Percentiles rank a stretch among this genome's conserved stretches.
These are phyloP conservation scores for Gremmenia infestans DNA, from an alignment of 2,329 filamentous ascomycete genomes.

Conservation along the genomic window DNA sequence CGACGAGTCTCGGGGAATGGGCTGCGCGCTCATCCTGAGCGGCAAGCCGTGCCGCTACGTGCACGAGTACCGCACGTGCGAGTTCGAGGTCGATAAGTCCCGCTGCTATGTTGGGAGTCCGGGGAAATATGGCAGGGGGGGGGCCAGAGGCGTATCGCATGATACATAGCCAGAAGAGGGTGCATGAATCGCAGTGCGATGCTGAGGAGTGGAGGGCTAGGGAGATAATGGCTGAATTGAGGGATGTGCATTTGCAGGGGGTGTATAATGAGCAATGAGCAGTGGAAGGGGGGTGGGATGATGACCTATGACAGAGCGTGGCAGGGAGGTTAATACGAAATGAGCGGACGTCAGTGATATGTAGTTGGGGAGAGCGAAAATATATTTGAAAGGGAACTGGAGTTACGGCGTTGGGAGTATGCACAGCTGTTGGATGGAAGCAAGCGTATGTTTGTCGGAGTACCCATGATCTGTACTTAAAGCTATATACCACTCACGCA, in stretches of 20 bases:
- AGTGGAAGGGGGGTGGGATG: too few relatives aligned
- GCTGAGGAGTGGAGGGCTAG: conserved; percentile 1
- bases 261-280: neutral
- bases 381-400: too few relatives aligned
- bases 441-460: too few relatives aligned
- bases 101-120: neutral
- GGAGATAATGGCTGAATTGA: neutral
- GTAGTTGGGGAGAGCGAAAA: too few relatives aligned
- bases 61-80: conserved; percentile 7
- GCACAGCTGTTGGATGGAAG: too few relatives aligned
- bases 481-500: too few relatives aligned
- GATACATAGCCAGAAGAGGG: conserved; percentile 1
- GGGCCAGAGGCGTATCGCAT: neutral
- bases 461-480: too few relatives aligned
- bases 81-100: neutral
- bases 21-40: too few relatives aligned
- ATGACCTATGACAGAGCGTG: too few relatives aligned
- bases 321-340: too few relatives aligned
- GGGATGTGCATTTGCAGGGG: conserved; percentile 1
- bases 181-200: neutral
- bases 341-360: too few relatives aligned
- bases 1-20: neutral
- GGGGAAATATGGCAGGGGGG: neutral
- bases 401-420: too few relatives aligned
- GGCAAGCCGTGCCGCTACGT: neutral